A percentile compares a stretch with the other conserved stretches of the same genome.
These are phyloP conservation scores for Clathrospora elynae DNA, from an alignment of 2,329 filamentous ascomycete species.

Conservation along the genomic window DNA sequence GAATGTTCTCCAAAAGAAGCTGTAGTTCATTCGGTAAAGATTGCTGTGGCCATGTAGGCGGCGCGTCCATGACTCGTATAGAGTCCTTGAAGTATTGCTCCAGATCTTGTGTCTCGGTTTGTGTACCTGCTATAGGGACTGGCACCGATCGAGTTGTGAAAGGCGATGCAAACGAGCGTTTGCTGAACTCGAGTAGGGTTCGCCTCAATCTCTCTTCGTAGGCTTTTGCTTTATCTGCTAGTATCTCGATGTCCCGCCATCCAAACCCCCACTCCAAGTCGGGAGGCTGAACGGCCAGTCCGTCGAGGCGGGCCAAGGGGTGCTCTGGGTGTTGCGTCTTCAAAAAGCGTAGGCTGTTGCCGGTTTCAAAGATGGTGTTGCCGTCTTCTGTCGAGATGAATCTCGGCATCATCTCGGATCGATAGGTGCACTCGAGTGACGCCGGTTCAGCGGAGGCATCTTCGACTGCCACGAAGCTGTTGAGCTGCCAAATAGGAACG, in stretches of 20 bases:
- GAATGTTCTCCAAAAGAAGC: conserved; percentile 27
- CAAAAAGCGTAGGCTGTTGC: conserved; percentile 75
- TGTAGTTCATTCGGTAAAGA: conserved; percentile 38
- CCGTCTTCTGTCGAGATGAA: conserved; percentile 75
- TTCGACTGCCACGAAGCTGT: conserved; percentile 39
- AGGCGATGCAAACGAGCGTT: background rate
- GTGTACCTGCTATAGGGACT: background rate
- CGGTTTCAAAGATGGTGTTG: conserved; percentile 76
- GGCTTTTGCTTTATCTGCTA: conserved; percentile 64
- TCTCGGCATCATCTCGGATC: conserved; percentile 68
- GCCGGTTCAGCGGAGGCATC: conserved; percentile 30
- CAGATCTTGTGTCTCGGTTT: conserved; percentile 14
- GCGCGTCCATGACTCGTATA: conserved; percentile 30
- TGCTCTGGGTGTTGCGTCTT: conserved; percentile 72
- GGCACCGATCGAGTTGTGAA: background rate
- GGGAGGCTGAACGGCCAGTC: conserved; percentile 60
- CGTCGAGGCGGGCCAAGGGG: conserved; percentile 63
- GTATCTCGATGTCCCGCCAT: conserved; percentile 69
- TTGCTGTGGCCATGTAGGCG: conserved; percentile 20
- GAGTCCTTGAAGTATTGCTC: conserved; percentile 36
- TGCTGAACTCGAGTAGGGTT: conserved; percentile 37
- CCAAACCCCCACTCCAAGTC: conserved; percentile 70
- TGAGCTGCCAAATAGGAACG: conserved; percentile 32
- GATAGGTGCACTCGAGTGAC: conserved; percentile 64
- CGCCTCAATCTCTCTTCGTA: conserved; percentile 55